Evolutionary conservation across 495 filamentous ascomycete species (phyloP), one percentile per base, ranked within the genome.

Genomic region (Sordaria brevicollis): DNA sequence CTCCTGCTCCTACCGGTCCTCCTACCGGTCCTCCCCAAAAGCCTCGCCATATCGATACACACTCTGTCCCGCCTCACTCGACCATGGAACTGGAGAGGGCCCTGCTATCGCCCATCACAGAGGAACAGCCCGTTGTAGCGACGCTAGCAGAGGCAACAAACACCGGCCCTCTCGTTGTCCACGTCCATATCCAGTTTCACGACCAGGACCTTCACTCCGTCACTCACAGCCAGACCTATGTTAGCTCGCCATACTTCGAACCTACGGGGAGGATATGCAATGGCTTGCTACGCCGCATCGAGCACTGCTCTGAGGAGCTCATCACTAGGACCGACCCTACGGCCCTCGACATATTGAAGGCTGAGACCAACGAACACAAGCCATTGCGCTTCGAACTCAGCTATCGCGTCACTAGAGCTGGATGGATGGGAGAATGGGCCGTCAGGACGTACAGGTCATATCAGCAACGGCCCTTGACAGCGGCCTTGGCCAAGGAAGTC

Each of bases 241-340:
- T 73, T 35, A 75, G 78, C 68, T 84, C 83, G 1, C 73, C 79
- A 1, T 72, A 66, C 3, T 80, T 85, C 35, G 71, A 76, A 35
- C 78, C 81, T 65, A 81, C 73, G 67, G 77, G 79, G 68, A 74
- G 74, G 68, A 73, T 83, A 62, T 81, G 79, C 65, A 76, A 80
- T 29, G 82, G 81, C 4, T 73, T 85, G 8, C 70, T 84, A 25
- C 79, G 81, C 38, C 81, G 83, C 49, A 79, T 84, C 38, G 81
- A 84, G 72, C 82, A 82, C 69, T 84, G 81, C 71, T 81, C 77
- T 43, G 68, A 83, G 67, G 83, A 85, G 71, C 75, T 85, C 41
- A 76, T 85, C 70, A 84, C 82, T 11, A 77, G 83, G 65, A 82
- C 79, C 67, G 83, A 85, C 74, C 81, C 81, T 6, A 76, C 69